Conservation (phyloP, 1,284 basidiomycete species). For the Tilletia indica region DNA sequence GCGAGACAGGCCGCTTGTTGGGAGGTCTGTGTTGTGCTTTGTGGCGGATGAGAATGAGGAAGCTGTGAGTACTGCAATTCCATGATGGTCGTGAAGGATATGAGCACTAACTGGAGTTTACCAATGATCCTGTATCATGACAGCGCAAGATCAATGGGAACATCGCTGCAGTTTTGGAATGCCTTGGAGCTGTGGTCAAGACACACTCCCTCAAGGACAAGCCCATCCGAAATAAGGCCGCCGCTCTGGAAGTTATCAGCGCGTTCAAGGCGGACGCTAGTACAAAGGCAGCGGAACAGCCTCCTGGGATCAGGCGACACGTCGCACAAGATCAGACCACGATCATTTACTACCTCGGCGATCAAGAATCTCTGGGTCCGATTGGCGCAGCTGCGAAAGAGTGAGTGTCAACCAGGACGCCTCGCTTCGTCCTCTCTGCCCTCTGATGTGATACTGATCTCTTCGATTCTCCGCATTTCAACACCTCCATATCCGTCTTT, state of each 20-base stretch:
- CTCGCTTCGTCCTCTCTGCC: not conserved
- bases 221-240: not conserved
- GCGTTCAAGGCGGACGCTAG: not conserved
- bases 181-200: not conserved
- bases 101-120: not conserved
- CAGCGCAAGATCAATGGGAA: not conserved
- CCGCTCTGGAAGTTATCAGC: not conserved
- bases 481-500: not conserved
- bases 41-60: not conserved
- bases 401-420: not conserved
- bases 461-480: not conserved
- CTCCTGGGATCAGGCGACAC: not conserved
- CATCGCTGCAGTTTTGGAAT: not conserved
- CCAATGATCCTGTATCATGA: not conserved
- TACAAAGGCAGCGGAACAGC: no score
- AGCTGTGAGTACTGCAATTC: not conserved
- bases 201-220: not conserved
- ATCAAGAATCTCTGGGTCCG: not conserved
- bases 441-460: not conserved
- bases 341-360: slow-evolving; percentile 14
- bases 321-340: not conserved
- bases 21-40: not conserved
- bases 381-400: slow-evolving; percentile 5
- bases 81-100: no score
- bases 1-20: not conserved